These are phyloP conservation scores for Lecanicillium sp. DNA, from an alignment of 2,329 filamentous ascomycete species.

Conservation along the genomic window DNA sequence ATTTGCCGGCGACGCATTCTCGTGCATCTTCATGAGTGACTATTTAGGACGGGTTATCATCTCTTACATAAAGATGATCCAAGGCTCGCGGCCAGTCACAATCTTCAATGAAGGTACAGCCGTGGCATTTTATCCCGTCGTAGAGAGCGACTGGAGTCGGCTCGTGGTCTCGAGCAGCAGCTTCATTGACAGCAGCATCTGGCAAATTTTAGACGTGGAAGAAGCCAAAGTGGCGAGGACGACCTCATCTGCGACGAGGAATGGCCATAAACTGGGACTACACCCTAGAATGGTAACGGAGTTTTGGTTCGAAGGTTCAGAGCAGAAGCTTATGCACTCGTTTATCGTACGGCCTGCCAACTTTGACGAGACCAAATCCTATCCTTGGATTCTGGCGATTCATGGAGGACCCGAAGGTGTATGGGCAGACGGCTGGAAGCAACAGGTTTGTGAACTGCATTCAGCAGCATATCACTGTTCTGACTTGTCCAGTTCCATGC, in stretches of 20 bases:
- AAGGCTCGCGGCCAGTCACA: slow-evolving; percentile 21
- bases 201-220: slow-evolving; percentile 28
- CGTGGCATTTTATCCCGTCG: slow-evolving; percentile 23
- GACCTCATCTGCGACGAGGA: slow-evolving; percentile 26
- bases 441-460: slow-evolving; percentile 16
- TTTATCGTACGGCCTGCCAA: slow-evolving; percentile 34
- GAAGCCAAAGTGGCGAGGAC: slow-evolving; percentile 19
- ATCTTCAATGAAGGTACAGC: slow-evolving; percentile 25
- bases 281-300: slow-evolving; percentile 32
- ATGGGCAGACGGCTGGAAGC: slow-evolving; percentile 49
- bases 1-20: slow-evolving; percentile 28
- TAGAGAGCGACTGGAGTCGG: slow-evolving; percentile 20
- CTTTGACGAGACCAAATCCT: slow-evolving; percentile 31
- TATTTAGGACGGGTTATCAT: slow-evolving; percentile 29
- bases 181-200: slow-evolving; percentile 33
- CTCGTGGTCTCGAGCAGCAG: slow-evolving; percentile 33
- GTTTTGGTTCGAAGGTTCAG: slow-evolving; percentile 34
- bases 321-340: slow-evolving; percentile 30
- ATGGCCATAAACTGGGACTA: slow-evolving; percentile 28
- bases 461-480: background rate
- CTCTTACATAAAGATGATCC: slow-evolving; percentile 28
- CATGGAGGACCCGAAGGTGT: slow-evolving; percentile 38
- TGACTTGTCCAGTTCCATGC: slow-evolving; percentile 41
- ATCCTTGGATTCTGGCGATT: slow-evolving; percentile 32
- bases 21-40: slow-evolving; percentile 28